Evolutionary conservation across 164 flowering plant species (phyloP).

Genomic region (Protea cynaroides): DNA sequence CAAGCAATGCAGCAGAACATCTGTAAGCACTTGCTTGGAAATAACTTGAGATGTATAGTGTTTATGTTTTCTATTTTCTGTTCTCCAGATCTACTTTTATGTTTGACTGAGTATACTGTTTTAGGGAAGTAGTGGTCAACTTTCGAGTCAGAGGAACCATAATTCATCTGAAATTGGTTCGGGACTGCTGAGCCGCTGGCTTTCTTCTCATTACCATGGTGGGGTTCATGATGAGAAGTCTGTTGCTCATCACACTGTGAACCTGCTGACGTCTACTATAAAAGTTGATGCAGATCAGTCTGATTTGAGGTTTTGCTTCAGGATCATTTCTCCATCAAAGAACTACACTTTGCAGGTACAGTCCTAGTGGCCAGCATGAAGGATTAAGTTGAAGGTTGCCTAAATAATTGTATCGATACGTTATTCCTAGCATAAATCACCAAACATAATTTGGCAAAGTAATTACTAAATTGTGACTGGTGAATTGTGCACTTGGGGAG

Average conservation of each 20-base stretch:
- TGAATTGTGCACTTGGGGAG: neutral
- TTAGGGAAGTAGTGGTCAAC: slow-evolving; percentile 59
- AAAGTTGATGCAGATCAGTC: slow-evolving; percentile 97
- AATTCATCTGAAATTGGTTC: slow-evolving; percentile 71
- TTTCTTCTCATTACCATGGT: slow-evolving; percentile 87
- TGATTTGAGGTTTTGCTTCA: slow-evolving; percentile 92
- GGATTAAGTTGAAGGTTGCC: neutral
- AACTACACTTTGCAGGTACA: slow-evolving; percentile 93
- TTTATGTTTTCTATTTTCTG: neutral
- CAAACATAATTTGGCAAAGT: neutral
- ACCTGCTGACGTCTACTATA: slow-evolving; percentile 94
- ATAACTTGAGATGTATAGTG: neutral
- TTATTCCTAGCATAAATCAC: too few species aligned
- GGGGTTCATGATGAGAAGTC: slow-evolving; percentile 94
- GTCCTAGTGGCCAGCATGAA: slow-evolving; percentile 6
- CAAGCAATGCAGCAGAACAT: slow-evolving; percentile 55
- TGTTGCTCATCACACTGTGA: slow-evolving; percentile 91
- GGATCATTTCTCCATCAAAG: slow-evolving; percentile 94
- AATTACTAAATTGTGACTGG: neutral
- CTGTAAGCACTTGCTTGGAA: slow-evolving; percentile 44
- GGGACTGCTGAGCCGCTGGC: slow-evolving; percentile 91
- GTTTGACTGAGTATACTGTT: slow-evolving; percentile 5
- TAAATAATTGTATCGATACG: too few species aligned
- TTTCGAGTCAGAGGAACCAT: slow-evolving; percentile 43
- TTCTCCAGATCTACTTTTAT: neutral